Evolutionary conservation across 2,329 filamentous ascomycete species (phyloP).

Genomic region (Trichoderma simmonsii): DNA sequence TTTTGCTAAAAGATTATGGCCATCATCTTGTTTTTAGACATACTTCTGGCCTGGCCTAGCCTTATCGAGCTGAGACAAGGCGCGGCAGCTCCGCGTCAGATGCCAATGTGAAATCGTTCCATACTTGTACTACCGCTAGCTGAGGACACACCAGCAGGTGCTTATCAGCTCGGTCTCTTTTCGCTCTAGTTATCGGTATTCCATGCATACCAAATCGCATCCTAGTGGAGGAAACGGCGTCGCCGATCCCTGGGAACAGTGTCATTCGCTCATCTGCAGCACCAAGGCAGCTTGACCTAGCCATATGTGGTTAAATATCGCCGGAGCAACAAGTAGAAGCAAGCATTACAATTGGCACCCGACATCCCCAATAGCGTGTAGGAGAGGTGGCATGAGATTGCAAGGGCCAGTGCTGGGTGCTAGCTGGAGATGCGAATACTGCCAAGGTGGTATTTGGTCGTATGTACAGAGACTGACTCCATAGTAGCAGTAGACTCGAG

Average conservation of each 20-base stretch:
- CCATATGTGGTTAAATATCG: neutral
- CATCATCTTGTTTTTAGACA: neutral
- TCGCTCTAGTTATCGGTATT: neutral
- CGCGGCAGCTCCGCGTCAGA: neutral
- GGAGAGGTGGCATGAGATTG: neutral
- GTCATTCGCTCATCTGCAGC: constrained; percentile 9
- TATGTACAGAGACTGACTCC: neutral
- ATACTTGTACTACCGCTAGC: neutral
- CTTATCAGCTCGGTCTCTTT: constrained; percentile 4
- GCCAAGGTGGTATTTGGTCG: neutral
- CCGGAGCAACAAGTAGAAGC: neutral
- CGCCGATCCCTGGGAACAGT: constrained; percentile 10
- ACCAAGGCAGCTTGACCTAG: neutral
- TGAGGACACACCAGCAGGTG: neutral
- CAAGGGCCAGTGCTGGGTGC: neutral
- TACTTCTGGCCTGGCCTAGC: neutral
- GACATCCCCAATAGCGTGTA: neutral
- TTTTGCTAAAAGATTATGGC: neutral
- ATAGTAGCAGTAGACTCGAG: neutral
- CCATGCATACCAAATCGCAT: neutral
- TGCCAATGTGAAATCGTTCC: neutral
- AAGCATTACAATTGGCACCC: neutral
- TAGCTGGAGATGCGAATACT: neutral
- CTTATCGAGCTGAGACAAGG: neutral
- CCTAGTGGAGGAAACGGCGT: constrained; percentile 1